phyloP scores from a whole-genome alignment of 2,329 filamentous ascomycete genomes.

The Beauveria medogensis region DNA sequence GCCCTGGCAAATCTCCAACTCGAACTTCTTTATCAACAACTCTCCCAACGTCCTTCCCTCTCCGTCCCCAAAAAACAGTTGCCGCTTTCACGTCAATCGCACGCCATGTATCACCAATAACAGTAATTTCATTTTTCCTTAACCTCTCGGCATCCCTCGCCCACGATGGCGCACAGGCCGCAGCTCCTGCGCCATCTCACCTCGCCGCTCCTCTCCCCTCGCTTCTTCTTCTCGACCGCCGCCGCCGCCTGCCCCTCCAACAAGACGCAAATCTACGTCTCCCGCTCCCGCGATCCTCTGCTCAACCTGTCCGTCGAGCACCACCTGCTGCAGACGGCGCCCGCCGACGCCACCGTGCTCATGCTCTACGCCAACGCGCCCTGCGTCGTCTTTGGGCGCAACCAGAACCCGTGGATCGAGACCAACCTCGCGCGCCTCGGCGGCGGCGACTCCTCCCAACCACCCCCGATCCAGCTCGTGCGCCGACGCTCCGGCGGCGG shows the following conservation, averaged over 20 bases:
- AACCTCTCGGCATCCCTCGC: neutral
- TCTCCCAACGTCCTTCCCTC: neutral
- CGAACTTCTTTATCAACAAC: neutral
- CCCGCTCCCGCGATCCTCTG: conserved; percentile 63
- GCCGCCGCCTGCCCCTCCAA: conserved; percentile 34
- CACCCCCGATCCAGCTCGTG: conserved; percentile 49
- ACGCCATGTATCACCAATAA: neutral
- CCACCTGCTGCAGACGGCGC: conserved; percentile 68
- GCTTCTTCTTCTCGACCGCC: conserved; percentile 1
- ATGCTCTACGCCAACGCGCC: conserved; percentile 85
- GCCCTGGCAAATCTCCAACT: too few species aligned
- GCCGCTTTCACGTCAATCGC: neutral
- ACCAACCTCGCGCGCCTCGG: conserved; percentile 61
- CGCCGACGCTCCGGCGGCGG: conserved; percentile 83
- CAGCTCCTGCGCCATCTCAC: neutral
- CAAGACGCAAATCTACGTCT: conserved; percentile 61
- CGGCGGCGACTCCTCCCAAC: conserved; percentile 8
- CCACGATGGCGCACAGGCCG: neutral
- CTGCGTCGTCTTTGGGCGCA: conserved; percentile 84
- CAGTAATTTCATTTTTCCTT: too few species aligned
- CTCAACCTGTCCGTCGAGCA: conserved; percentile 94
- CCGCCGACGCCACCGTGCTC: conserved; percentile 65
- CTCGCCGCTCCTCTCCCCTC: neutral
- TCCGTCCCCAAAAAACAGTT: too few species aligned
- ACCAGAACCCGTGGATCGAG: conserved; percentile 97